Evolutionary conservation across 805 yeast species (phyloP).

Genomic region (Wickerhamomyces rabaulensis): DNA sequence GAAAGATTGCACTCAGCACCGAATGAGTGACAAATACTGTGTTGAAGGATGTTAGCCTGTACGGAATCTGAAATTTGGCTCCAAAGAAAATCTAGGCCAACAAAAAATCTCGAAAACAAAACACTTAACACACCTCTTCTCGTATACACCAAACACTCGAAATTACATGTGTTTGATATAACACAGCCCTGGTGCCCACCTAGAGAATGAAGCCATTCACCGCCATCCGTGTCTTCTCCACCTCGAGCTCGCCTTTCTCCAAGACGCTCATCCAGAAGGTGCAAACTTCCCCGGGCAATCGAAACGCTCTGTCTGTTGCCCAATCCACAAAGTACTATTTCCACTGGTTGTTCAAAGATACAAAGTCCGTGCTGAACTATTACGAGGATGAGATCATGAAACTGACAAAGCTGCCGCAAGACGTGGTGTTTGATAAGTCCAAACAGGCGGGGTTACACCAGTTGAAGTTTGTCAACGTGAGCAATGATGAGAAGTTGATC

Average conservation of each 20-base stretch:
- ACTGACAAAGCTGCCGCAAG: slow-evolving; percentile 8
- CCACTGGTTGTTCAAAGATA: slow-evolving; percentile 15
- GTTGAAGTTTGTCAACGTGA: slow-evolving; percentile 21
- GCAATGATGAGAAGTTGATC: slow-evolving; percentile 8
- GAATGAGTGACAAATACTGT: too few relatives aligned
- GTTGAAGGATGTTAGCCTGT: too few relatives aligned
- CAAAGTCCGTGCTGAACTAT: slow-evolving; percentile 6
- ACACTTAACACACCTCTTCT: too few relatives aligned
- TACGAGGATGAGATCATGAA: slow-evolving; percentile 17
- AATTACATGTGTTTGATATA: neutral
- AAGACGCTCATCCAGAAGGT: slow-evolving; percentile 8
- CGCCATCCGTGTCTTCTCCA: neutral
- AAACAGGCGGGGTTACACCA: slow-evolving; percentile 18
- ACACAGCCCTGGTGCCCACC: neutral
- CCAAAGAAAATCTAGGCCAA: slow-evolving; percentile 1
- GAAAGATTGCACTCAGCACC: too few relatives aligned
- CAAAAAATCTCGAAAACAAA: neutral
- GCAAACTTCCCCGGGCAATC: slow-evolving; percentile 1
- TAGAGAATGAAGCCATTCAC: neutral
- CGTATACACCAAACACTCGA: neutral
- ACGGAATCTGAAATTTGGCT: neutral
- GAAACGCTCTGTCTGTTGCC: neutral
- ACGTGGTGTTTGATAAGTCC: slow-evolving; percentile 3
- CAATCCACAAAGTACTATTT: slow-evolving; percentile 12
- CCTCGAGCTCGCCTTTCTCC: neutral